Conservation (phyloP, 805 yeast species). For the Metschnikowia proteae region DNA sequence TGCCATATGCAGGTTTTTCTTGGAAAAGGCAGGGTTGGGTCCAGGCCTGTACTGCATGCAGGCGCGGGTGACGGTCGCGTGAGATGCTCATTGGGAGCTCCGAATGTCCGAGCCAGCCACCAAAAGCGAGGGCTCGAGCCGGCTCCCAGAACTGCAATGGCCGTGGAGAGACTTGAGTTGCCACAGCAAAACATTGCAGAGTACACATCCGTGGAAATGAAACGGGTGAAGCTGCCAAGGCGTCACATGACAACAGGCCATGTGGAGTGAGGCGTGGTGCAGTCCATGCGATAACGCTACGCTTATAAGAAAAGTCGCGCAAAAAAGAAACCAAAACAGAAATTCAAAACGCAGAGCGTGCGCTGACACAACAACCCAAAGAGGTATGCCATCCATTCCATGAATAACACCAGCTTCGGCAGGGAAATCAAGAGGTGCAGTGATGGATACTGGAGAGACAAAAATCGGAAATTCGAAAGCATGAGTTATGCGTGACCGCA, state of each 20-base stretch:
- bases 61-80: constrained; percentile 4
- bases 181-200: too few species aligned
- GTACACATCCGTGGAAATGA: too few species aligned
- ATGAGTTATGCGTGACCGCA: too few species aligned
- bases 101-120: background rate
- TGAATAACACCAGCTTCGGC: too few species aligned
- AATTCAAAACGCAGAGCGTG: constrained; percentile 1
- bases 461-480: too few species aligned
- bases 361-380: background rate
- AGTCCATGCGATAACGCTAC: background rate
- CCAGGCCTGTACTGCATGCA: background rate
- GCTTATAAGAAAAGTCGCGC: constrained; percentile 2
- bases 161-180: too few species aligned
- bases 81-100: background rate
- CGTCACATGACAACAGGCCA: background rate
- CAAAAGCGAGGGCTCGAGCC: background rate
- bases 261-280: background rate
- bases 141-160: too few species aligned
- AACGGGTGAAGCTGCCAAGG: too few species aligned
- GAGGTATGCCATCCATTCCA: background rate
- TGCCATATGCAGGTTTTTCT: background rate
- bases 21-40: background rate
- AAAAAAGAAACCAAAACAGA: constrained; percentile 5
- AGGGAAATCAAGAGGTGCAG: too few species aligned
- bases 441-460: too few species aligned